Base-by-base conservation (phyloP, 2,329 filamentous ascomycete species). In the Remersonia thermophila region DNA sequence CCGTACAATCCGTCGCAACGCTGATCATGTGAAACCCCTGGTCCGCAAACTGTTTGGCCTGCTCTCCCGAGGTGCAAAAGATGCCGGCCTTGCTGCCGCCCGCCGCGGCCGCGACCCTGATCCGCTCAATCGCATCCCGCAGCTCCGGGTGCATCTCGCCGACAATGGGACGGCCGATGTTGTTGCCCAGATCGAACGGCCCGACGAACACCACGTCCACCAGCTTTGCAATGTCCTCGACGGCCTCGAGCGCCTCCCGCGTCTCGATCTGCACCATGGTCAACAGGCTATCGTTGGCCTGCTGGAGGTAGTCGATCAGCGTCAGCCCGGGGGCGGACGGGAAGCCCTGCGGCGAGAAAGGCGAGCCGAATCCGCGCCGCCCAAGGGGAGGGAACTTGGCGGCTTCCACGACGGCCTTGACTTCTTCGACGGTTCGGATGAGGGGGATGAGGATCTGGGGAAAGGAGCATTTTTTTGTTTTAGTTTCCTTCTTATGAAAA, bases 251-350 rank as follows among this genome's bases (percentile, higher is more conserved):
- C 1, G 75, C 75, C 51, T 78, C 74, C 41, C 62, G 60, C 0
- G 77, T 80, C 57, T 81, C 77, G 35, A 81, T 80, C 53, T 80
- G 77, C 9, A 80, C 72, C 58, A 79, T 76, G 12, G 71, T 77
- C 39, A 80, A 51, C 15, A 80, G 61, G 20, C 64, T 63, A 7
- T 64, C 61, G 48, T 75, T 74, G 32, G 70, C 70, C 15, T 70
- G 62, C 46, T 71, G 63, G 34, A 74, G 62, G 43, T 75, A 76
- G 41, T 71, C 67, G 10, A 66, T 65, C 41, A 67, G 63, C 9
- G 58, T 63, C n/a, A 68, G 60, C 7, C 57, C 51, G 20, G 20
- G 20, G 20, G 5, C 20, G 1, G 65, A 59, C 27, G 54, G 51
- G 49, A 71, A 71, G 23, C 61, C 60, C 39, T 67, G 64, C 58